Percentiles rank a stretch among this genome's conserved stretches.
phyloP scores from a whole-genome alignment of 176 grass and related monocot species.

The Avena eriantha region DNA sequence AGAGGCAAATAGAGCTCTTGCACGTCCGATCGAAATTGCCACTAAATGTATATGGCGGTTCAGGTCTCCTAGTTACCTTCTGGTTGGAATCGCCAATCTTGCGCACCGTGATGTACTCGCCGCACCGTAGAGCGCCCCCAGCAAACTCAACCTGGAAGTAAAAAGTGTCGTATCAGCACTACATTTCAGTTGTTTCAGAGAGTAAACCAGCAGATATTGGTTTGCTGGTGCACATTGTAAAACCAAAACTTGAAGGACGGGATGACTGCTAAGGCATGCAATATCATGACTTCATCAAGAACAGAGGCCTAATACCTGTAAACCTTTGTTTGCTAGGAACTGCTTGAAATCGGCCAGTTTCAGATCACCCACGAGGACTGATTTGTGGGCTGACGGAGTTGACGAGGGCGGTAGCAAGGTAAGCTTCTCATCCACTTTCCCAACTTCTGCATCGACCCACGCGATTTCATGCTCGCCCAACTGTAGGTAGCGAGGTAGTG shows the following conservation, averaged over 20 bases:
- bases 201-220: background rate
- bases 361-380: slow-evolving; percentile 89
- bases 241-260: background rate
- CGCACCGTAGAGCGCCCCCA: slow-evolving; percentile 80
- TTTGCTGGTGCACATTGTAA: background rate
- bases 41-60: background rate
- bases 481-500: slow-evolving; percentile 42
- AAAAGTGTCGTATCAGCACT: background rate
- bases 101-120: slow-evolving; percentile 78
- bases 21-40: too few species aligned
- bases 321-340: slow-evolving; percentile 79
- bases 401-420: slow-evolving; percentile 73
- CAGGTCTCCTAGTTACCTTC: slow-evolving; percentile 54
- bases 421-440: slow-evolving; percentile 72
- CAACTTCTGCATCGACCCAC: slow-evolving; percentile 77
- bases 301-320: slow-evolving; percentile 62
- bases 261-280: background rate
- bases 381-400: slow-evolving; percentile 67
- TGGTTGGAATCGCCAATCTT: slow-evolving; percentile 84
- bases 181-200: slow-evolving; percentile 4
- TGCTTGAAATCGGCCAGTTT: slow-evolving; percentile 95
- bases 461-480: slow-evolving; percentile 93
- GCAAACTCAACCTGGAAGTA: slow-evolving; percentile 80
- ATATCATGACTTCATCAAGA: background rate
- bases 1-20: too few species aligned